A percentile compares a stretch with the other conserved stretches of the same genome.
Evolutionary conservation across 2,329 filamentous ascomycete species (phyloP).

Genomic region (Neonectria hederae): DNA sequence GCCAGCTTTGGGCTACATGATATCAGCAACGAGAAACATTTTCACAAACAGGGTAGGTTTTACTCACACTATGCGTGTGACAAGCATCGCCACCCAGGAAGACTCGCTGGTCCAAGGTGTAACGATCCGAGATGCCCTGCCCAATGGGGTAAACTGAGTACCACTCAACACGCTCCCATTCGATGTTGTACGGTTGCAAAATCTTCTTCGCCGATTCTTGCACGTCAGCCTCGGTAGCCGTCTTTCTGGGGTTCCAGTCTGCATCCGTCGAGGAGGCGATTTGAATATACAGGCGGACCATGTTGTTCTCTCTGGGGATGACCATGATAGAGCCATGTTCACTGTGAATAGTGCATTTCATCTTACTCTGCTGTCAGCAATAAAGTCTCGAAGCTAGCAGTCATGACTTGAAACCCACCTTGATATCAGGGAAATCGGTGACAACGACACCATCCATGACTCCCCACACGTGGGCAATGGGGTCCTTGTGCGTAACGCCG

Average conservation of each 20-base stretch:
- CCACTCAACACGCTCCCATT: conserved; percentile 76
- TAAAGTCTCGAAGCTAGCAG: background rate
- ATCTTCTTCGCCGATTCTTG: conserved; percentile 73
- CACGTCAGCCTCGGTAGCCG: conserved; percentile 70
- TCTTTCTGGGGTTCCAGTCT: conserved; percentile 69
- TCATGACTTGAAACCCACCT: conserved; percentile 53
- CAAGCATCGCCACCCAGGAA: conserved; percentile 83
- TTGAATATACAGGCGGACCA: conserved; percentile 77
- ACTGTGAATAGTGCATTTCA: conserved; percentile 81
- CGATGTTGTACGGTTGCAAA: conserved; percentile 71
- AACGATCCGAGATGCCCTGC: conserved; percentile 75
- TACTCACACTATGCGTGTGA: conserved; percentile 76
- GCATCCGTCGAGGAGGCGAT: conserved; percentile 68
- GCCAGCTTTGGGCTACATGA: conserved; percentile 75
- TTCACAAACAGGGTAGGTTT: conserved; percentile 46
- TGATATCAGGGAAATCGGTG: conserved; percentile 81
- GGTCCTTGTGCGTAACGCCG: conserved; percentile 75
- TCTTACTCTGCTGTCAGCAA: conserved; percentile 61
- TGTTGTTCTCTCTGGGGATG: conserved; percentile 75
- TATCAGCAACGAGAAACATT: conserved; percentile 20
- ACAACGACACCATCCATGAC: conserved; percentile 79
- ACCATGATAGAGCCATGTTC: conserved; percentile 80
- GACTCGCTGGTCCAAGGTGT: conserved; percentile 73
- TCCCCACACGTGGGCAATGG: conserved; percentile 77
- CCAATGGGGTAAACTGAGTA: conserved; percentile 82